Base-by-base conservation (phyloP, 2,329 filamentous ascomycete species). In the Fusarium solani-melongenae region DNA sequence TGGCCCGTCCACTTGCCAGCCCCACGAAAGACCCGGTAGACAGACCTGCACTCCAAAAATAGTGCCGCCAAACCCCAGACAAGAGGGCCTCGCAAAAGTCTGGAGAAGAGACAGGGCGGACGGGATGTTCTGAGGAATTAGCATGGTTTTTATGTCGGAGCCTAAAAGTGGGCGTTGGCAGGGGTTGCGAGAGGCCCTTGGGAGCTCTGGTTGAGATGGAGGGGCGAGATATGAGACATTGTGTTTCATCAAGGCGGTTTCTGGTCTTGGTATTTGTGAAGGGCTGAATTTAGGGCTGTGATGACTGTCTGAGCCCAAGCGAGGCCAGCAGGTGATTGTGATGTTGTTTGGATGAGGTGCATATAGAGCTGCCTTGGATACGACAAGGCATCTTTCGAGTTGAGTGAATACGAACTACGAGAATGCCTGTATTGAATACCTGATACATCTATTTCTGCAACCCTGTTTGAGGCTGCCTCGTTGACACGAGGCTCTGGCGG, bases 131-230 rank as follows among this genome's bases (percentile, higher is more conserved):
- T 58, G 65, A 55, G 71, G 69, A 70, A 73, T 72, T 61, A 70
- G 69, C 51, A 63, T 70, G 34, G 71, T 17, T 57, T 62, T 64
- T 56, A 73, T 72, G 57, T 67, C 61, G 71, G 29, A 73, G 71
- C 69, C 71, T 73, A 66, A 64, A 67, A 57, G 39, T 44, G 39
- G 56, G 65, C 44, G 56, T 41, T 39, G 57, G 51, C 58, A 44
- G 69, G 56, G 46, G 44, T 31, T 36, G 14, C 9, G 4, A n/a
- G 22, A 20, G 33, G 49, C 15, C 15, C 22, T 57, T 39, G 55
- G 12, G 22, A 59, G 63, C 46, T 53, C 24, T 62, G 31, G 33
- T 36, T 20, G 27, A 33, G 49, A 44, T 27, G 31, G 17, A 66
- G 51, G 41, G 22, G 46, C 6, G 29, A 9, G 27, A 15, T 33